Percentiles rank a stretch among this genome's conserved stretches.
These are phyloP conservation scores for Leptographium wingfieldii DNA, from an alignment of 2,329 filamentous ascomycete species.

Conservation along the genomic window DNA sequence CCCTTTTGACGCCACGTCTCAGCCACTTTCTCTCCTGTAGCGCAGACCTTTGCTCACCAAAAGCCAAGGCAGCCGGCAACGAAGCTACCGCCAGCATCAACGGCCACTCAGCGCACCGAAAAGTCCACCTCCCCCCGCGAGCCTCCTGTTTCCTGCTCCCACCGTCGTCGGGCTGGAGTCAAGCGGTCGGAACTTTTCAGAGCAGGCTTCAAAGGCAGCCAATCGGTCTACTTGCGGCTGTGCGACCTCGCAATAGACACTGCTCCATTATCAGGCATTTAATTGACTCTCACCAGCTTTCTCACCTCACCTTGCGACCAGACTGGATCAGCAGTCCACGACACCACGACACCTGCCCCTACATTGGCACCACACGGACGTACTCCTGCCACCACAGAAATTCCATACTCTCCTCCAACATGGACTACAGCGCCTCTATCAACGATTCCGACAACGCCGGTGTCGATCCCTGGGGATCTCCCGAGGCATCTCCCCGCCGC, in stretches of 20 bases:
- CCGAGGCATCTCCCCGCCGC: constrained; percentile 35
- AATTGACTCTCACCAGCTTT: neutral
- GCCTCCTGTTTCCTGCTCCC: neutral
- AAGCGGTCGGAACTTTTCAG: neutral
- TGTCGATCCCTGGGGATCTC: constrained; percentile 45
- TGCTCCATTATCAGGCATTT: neutral
- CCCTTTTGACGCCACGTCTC: neutral
- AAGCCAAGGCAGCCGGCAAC: neutral
- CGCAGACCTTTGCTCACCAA: neutral
- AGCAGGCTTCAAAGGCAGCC: neutral
- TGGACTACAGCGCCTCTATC: constrained; percentile 48
- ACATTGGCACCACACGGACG: neutral
- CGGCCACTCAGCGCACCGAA: neutral
- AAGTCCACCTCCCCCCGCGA: neutral
- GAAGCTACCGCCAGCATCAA: neutral
- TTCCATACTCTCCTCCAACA: constrained; percentile 16
- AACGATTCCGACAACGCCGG: constrained; percentile 40
- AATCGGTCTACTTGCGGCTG: neutral
- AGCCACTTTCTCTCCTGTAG: neutral
- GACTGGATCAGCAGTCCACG: too few species aligned
- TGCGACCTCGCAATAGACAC: neutral
- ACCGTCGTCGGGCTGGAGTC: neutral
- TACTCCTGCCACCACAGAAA: neutral
- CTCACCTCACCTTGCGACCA: too few species aligned
- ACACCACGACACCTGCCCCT: too few species aligned